Conservation (phyloP, 2,329 filamentous ascomycete genomes). For the Colletotrichum coccodes region DNA sequence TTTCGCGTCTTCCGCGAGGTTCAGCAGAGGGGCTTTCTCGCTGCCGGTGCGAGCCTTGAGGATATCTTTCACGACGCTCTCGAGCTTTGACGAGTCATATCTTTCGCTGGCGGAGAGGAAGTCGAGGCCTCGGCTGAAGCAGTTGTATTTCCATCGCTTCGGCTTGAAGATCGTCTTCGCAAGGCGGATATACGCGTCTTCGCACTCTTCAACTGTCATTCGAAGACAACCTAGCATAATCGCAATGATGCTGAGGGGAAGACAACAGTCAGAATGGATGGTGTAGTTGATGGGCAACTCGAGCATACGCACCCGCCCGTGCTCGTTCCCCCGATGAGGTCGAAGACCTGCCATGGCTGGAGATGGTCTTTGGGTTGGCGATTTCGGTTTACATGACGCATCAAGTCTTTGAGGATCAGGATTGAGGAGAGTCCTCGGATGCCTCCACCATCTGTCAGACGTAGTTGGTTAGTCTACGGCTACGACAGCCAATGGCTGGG, state of each 20-base stretch:
- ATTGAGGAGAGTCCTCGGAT: conserved; percentile 31
- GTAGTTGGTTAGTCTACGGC: neutral
- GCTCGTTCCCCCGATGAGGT: conserved; percentile 34
- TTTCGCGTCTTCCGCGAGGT: neutral
- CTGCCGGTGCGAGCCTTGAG: conserved; percentile 20
- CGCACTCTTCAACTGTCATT: conserved; percentile 37
- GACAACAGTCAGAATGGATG: neutral
- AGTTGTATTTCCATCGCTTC: conserved; percentile 31
- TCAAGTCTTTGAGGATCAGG: conserved; percentile 28
- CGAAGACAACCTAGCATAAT: conserved; percentile 36
- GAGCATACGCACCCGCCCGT: conserved; percentile 16
- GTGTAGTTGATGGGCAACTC: neutral
- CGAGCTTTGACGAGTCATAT: conserved; percentile 28
- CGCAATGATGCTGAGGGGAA: conserved; percentile 34
- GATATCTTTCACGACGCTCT: conserved; percentile 34
- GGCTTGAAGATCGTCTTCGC: conserved; percentile 36
- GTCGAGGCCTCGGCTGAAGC: conserved; percentile 25
- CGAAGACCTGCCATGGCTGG: conserved; percentile 33
- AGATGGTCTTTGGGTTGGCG: conserved; percentile 14
- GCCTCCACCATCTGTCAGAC: conserved; percentile 23
- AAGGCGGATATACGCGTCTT: conserved; percentile 34
- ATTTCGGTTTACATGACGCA: conserved; percentile 25
- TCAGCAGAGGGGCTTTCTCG: conserved; percentile 20
- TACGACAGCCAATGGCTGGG: fast-evolving
- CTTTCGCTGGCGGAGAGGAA: conserved; percentile 20